Conservation (phyloP, 495 filamentous ascomycete species). For the Acidiella bohemica region DNA sequence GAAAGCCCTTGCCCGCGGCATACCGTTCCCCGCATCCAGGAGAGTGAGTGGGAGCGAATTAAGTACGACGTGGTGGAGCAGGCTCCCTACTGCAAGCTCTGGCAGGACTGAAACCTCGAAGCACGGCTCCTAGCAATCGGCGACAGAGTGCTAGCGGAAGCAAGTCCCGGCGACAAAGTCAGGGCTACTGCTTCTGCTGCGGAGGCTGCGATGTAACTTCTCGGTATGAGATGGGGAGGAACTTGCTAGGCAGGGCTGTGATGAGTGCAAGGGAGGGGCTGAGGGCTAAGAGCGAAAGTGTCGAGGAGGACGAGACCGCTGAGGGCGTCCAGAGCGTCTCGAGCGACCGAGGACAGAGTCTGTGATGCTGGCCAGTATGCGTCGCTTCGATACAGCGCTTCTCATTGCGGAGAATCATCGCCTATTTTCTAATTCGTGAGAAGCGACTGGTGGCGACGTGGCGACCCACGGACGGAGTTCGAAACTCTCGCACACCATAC, state of each 20-base stretch:
- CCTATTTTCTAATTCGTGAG: no score
- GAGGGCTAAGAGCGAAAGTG: neutral
- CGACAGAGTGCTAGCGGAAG: neutral
- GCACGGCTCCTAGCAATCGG: neutral
- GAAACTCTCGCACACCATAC: no score
- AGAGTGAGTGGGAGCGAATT: neutral
- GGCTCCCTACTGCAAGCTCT: neutral
- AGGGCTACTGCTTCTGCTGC: neutral
- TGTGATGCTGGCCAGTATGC: no score
- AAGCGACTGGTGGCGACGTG: no score
- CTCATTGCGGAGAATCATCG: no score
- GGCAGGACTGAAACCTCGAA: neutral
- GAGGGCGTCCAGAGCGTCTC: no score
- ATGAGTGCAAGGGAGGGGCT: neutral
- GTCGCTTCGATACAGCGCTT: no score
- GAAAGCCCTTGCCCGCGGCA: neutral
- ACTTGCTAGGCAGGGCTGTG: neutral
- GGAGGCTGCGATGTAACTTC: neutral
- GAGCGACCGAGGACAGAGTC: no score
- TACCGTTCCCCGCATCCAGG: neutral
- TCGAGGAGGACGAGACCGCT: neutral
- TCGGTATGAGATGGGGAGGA: neutral
- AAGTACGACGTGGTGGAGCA: constrained; percentile 1
- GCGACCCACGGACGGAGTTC: no score
- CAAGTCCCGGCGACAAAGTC: neutral